Evolutionary conservation across 352 stramenopile genomes (phyloP).

Genomic region (Phytopythium chamaehyphon): DNA sequence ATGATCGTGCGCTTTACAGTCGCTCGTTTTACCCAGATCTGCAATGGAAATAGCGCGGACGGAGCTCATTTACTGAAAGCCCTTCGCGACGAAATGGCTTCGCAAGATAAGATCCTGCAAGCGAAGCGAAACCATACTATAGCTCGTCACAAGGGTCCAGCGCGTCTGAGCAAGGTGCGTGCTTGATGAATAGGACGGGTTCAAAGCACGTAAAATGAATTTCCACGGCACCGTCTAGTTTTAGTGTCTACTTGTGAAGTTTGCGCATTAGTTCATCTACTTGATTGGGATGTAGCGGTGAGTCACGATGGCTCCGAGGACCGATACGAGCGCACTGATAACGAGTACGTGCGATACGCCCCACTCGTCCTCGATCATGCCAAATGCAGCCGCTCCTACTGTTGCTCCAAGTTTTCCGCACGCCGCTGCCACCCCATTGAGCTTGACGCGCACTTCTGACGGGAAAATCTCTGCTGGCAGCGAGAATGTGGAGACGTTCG

Average conservation of each 20-base stretch:
- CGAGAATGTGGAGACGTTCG: slow-evolving; percentile 85
- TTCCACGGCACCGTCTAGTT: too few species aligned
- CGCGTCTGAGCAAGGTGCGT: not conserved
- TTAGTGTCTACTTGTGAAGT: not conserved
- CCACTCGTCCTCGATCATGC: slow-evolving; percentile 51
- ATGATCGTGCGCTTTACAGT: slow-evolving; percentile 60
- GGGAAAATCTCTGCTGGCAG: slow-evolving; percentile 79
- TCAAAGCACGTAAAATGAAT: too few species aligned
- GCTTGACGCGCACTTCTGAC: slow-evolving; percentile 62
- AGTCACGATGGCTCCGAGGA: slow-evolving; percentile 57
- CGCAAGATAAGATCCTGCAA: slow-evolving; percentile 51
- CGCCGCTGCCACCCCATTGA: slow-evolving; percentile 77
- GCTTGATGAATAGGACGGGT: too few species aligned
- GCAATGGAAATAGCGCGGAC: slow-evolving; percentile 50
- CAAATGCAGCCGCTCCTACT: slow-evolving; percentile 55
- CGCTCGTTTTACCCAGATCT: slow-evolving; percentile 63
- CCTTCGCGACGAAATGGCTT: slow-evolving; percentile 45
- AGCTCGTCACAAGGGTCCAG: slow-evolving; percentile 14
- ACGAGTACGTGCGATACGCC: slow-evolving; percentile 58
- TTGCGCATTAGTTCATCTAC: not conserved
- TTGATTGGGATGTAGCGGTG: slow-evolving; percentile 57
- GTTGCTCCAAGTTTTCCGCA: slow-evolving; percentile 72
- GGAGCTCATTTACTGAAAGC: slow-evolving; percentile 57
- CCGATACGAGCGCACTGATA: slow-evolving; percentile 50
- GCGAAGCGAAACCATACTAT: slow-evolving; percentile 42